phyloP scores from a whole-genome alignment of 192 early-diverging fungal species.

The Coemansia sp. region DNA sequence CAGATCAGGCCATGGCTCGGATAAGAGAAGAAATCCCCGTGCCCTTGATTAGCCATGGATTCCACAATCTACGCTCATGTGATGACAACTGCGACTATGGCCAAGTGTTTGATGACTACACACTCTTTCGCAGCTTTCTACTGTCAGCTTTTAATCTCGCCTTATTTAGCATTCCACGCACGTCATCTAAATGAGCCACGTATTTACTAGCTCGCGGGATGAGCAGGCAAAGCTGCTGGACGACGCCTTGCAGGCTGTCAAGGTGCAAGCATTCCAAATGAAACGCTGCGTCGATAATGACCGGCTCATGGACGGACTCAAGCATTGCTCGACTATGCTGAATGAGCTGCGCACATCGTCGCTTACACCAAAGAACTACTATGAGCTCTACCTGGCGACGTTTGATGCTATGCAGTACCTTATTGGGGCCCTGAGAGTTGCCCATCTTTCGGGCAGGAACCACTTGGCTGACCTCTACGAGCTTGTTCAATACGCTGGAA shows the following conservation, averaged over 20 bases:
- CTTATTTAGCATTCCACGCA: not conserved
- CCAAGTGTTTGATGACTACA: not conserved
- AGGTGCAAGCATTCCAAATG: conserved; percentile 95
- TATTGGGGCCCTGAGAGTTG: conserved; percentile 86
- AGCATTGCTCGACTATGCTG: conserved; percentile 97
- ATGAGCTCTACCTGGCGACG: conserved; percentile 99
- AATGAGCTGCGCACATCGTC: conserved; percentile 93
- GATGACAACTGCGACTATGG: not conserved
- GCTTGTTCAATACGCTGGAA: conserved; percentile 97
- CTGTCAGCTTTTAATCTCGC: not conserved
- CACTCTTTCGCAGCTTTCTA: not conserved
- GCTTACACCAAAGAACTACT: conserved; percentile 97
- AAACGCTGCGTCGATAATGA: conserved; percentile 85
- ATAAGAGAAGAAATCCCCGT: not conserved
- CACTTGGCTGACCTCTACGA: conserved; percentile 95
- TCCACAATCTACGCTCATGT: conserved; percentile 3
- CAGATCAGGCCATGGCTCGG: not conserved
- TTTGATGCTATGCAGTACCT: conserved; percentile 98
- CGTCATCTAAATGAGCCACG: conserved; percentile 37
- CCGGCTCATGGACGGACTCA: conserved; percentile 96
- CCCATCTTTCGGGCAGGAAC: conserved; percentile 79
- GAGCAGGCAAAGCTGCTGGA: conserved; percentile 92
- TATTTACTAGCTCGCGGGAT: conserved; percentile 56
- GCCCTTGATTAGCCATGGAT: not conserved
- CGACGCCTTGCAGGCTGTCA: conserved; percentile 90